Percentiles rank a stretch among this genome's conserved stretches.
These are phyloP conservation scores for Ananas comosus DNA, from an alignment of 176 grass and related monocot species.

Conservation along the genomic window DNA sequence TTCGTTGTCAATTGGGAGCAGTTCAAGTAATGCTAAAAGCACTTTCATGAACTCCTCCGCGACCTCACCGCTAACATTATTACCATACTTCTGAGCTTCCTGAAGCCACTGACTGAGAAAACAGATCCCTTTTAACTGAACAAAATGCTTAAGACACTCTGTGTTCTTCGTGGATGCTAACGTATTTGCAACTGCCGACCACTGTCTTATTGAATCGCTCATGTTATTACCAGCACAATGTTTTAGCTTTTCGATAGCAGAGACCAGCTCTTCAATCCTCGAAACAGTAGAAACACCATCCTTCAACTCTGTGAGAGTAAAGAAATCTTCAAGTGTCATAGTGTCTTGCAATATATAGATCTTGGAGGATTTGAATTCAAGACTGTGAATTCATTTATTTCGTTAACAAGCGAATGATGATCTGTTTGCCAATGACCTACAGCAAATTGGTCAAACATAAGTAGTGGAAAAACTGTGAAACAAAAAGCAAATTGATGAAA, in stretches of 20 bases:
- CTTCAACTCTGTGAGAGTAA: conserved; percentile 26
- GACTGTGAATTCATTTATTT: neutral
- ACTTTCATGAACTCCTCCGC: conserved; percentile 35
- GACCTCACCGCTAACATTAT: conserved; percentile 8
- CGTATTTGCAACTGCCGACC: conserved; percentile 16
- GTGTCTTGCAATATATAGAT: neutral
- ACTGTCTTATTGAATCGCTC: conserved; percentile 19
- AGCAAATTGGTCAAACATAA: too few species aligned
- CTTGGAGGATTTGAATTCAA: neutral
- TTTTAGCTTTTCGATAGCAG: conserved; percentile 18
- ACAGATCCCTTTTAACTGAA: conserved; percentile 18
- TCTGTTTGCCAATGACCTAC: too few species aligned
- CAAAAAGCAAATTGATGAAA: too few species aligned
- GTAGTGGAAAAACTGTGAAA: too few species aligned
- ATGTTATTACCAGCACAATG: conserved; percentile 2
- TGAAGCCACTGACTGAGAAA: conserved; percentile 27
- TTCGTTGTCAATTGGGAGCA: conserved; percentile 26
- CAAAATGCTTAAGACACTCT: conserved; percentile 20
- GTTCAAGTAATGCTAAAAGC: conserved; percentile 35
- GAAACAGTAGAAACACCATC: conserved; percentile 23
- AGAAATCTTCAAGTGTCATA: conserved; percentile 30
- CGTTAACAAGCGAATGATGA: neutral
- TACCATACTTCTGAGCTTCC: conserved; percentile 23
- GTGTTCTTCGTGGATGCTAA: conserved; percentile 9
- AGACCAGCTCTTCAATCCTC: conserved; percentile 20